These are phyloP conservation scores for Lichina pygmaea DNA, from an alignment of 495 filamentous ascomycete species.

Conservation along the genomic window DNA sequence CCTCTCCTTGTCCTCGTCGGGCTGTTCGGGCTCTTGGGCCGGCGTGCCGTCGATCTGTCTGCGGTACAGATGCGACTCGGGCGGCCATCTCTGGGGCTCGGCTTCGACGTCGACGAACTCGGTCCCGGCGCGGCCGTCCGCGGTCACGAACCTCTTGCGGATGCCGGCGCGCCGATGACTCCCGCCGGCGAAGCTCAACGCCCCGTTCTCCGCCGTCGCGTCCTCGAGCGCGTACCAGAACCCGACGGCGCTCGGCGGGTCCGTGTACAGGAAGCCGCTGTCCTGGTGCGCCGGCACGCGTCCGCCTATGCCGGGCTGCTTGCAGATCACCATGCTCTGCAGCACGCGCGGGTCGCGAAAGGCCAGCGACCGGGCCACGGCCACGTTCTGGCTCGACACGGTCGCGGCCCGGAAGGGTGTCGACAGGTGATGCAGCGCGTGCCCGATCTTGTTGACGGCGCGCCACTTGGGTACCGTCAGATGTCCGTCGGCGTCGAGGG, in stretches of 20 bases:
- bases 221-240: conserved; percentile 96
- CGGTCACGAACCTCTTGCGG: conserved; percentile 36
- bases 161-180: conserved; percentile 43
- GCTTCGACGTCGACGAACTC: conserved; percentile 11
- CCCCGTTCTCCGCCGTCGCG: conserved; percentile 59
- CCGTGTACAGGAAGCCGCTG: conserved; percentile 73
- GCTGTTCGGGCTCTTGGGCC: conserved; percentile 13
- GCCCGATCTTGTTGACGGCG: conserved; percentile 93
- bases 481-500: conserved; percentile 27
- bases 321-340: conserved; percentile 96
- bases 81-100: too few species aligned
- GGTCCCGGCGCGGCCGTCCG: conserved; percentile 19
- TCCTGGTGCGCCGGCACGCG: conserved; percentile 76
- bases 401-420: conserved; percentile 40
- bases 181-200: conserved; percentile 59
- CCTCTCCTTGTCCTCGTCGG: conserved; percentile 10
- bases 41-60: conserved; percentile 4
- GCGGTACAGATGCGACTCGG: neutral
- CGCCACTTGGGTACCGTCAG: conserved; percentile 50
- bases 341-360: conserved; percentile 51
- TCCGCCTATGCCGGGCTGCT: conserved; percentile 87
- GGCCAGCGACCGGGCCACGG: conserved; percentile 41
- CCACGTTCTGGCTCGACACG: conserved; percentile 23
- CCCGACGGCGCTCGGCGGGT: conserved; percentile 71
- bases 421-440: conserved; percentile 56